Conservation (phyloP, 257 asterid genomes). For the Petrea volubilis region DNA sequence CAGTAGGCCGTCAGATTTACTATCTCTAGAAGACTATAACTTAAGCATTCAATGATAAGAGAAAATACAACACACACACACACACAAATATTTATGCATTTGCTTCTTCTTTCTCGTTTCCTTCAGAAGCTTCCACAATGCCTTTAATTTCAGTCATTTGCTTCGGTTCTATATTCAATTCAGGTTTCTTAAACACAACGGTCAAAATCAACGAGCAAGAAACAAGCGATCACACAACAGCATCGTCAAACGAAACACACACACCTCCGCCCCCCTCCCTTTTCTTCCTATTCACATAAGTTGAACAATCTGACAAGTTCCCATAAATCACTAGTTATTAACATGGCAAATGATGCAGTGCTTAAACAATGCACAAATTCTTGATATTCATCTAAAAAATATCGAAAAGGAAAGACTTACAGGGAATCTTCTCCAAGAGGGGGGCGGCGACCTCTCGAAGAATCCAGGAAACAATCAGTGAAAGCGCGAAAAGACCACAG, state of each 20-base stretch:
- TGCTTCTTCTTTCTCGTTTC: not conserved
- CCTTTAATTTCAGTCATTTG: not conserved
- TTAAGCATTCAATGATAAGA: not conserved
- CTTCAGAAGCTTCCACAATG: not conserved
- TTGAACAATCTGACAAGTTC: too few species aligned
- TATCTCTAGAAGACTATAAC: not conserved
- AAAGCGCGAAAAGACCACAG: conserved; percentile 81
- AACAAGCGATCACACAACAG: not conserved
- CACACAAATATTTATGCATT: too few species aligned
- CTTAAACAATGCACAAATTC: not conserved
- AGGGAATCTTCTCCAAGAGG: conserved; percentile 81
- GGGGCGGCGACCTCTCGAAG: conserved; percentile 93
- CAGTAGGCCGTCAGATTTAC: conserved; percentile 14
- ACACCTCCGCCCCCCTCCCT: too few species aligned
- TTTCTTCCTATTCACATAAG: too few species aligned
- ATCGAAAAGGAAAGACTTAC: conserved; percentile 35
- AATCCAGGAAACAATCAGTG: conserved; percentile 82
- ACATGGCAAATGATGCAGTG: not conserved
- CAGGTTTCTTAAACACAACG: not conserved
- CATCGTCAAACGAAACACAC: not conserved
- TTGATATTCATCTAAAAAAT: not conserved
- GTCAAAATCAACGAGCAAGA: not conserved
- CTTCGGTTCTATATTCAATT: not conserved
- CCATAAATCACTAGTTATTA: not conserved
- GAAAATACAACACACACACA: too few species aligned